Base-by-base conservation (phyloP, 495 filamentous ascomycete genomes). In the Sabuloglossum arenarium region DNA sequence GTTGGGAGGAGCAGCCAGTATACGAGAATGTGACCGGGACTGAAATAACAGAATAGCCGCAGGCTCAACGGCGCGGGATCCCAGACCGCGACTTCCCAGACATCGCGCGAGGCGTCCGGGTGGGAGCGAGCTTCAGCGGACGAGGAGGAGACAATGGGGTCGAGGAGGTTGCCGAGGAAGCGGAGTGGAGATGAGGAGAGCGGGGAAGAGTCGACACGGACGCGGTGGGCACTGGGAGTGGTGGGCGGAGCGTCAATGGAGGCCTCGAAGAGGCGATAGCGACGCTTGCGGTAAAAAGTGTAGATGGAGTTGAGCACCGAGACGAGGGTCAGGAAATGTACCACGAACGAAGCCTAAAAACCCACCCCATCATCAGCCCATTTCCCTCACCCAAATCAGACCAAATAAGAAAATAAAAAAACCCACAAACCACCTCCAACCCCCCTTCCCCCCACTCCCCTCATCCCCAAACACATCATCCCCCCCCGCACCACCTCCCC, bases 51-150 rank as follows among this genome's bases (percentile, higher is more conserved):
- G 64, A 97, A 91, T 3, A 96, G 69, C 3, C 80, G 79, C 52
- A 96, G 67, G 52, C 81, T 86, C 37, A 94, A 73, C 8, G 91
- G 87, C 28, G 85, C 73, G 14, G 91, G 91, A 62, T 97, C 88
- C 91, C 91, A 98, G 16, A 97, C 76, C 0, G 81, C 77, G 54
- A 98, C 66, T 68, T 98, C 88, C 93, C 93, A 97, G 24, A 98
- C 91, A 68, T 98, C 91, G 3, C 82, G 75, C 24, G 80, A 78
- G 43, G 79, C 76, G 71, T 94, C 84, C 0, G 90, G 88, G 65
- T 94, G 85, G 16, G 87, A 81, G 64, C 88, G 79, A 52, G 81
- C 77, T 56, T 86, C 79, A 14, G 85, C 86, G 49, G 71, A 76
- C 45, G 71, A 70, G 56, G 69, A 62, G 0, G 65, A 62, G 12